These are phyloP conservation scores for Madurella mycetomatis DNA, from an alignment of 2,329 filamentous ascomycete species.

Conservation along the genomic window DNA sequence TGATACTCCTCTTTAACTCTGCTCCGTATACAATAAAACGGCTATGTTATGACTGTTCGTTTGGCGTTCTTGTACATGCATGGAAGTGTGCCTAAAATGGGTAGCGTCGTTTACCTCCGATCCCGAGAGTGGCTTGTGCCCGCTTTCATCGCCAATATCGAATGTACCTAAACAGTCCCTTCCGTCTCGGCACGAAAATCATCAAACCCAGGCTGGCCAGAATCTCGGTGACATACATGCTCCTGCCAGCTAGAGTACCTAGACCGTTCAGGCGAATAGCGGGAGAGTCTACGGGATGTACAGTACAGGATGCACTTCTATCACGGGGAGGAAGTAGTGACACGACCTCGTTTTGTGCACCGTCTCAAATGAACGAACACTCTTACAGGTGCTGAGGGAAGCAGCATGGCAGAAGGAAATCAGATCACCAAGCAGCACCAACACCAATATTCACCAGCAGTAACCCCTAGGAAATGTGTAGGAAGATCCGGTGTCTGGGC, in stretches of 20 bases:
- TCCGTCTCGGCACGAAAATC: conserved; percentile 5
- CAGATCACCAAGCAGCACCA: not conserved
- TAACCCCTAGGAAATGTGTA: not conserved
- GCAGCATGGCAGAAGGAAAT: not conserved
- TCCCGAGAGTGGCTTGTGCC: conserved; percentile 6
- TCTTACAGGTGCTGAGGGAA: not conserved
- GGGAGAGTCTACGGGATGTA: too few species aligned
- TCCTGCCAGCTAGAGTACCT: too few species aligned
- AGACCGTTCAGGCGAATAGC: too few species aligned
- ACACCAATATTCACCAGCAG: not conserved
- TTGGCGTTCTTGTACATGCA: too few species aligned
- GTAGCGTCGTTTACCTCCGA: not conserved
- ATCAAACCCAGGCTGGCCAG: not conserved
- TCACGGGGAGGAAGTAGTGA: too few species aligned
- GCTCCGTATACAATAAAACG: not conserved
- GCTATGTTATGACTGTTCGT: too few species aligned
- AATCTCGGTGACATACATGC: not conserved
- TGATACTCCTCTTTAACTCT: not conserved
- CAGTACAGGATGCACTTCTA: too few species aligned
- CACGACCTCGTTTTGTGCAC: too few species aligned
- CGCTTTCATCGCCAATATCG: conserved; percentile 1
- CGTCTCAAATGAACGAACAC: not conserved
- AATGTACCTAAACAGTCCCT: not conserved
- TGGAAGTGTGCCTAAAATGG: not conserved
- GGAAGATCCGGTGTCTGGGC: not conserved